phyloP scores from a whole-genome alignment of 2,329 filamentous ascomycete species.

The Exophiala sp. region DNA sequence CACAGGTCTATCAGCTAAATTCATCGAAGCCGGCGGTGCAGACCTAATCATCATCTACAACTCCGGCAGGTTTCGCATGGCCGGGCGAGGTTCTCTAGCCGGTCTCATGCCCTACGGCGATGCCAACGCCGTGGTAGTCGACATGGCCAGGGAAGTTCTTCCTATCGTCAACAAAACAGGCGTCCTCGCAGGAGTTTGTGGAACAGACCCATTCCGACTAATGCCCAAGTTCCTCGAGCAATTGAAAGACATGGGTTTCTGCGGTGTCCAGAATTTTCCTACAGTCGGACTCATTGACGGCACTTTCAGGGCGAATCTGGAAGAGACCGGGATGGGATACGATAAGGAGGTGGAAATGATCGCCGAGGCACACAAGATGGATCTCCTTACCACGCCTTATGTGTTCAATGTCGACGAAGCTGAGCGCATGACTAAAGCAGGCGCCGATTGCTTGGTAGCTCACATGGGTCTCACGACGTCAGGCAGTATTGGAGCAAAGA shows the following conservation, averaged over 20 bases:
- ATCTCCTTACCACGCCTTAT: constrained; percentile 66
- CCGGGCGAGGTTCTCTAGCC: constrained; percentile 64
- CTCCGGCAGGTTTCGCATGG: constrained; percentile 69
- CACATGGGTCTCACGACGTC: constrained; percentile 66
- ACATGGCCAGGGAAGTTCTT: constrained; percentile 67
- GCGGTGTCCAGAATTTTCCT: constrained; percentile 70
- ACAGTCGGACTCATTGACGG: constrained; percentile 66
- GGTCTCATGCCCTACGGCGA: constrained; percentile 70
- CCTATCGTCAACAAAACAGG: constrained; percentile 57
- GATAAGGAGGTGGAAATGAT: constrained; percentile 66
- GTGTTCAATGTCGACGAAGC: constrained; percentile 64
- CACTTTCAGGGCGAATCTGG: constrained; percentile 62
- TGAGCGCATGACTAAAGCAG: constrained; percentile 59
- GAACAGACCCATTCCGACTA: constrained; percentile 64
- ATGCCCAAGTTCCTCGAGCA: constrained; percentile 60
- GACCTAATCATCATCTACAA: constrained; percentile 73
- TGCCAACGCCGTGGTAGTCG: constrained; percentile 65
- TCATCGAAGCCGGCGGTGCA: constrained; percentile 63
- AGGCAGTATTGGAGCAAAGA: constrained; percentile 62
- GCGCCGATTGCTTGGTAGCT: constrained; percentile 65
- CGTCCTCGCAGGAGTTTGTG: constrained; percentile 68
- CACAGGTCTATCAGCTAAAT: constrained; percentile 65
- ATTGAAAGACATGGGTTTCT: constrained; percentile 61
- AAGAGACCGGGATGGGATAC: constrained; percentile 70
- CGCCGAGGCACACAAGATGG: constrained; percentile 55